phyloP scores from a whole-genome alignment of 768 basidiomycete genomes.

The Rhizopogon salebrosus region DNA sequence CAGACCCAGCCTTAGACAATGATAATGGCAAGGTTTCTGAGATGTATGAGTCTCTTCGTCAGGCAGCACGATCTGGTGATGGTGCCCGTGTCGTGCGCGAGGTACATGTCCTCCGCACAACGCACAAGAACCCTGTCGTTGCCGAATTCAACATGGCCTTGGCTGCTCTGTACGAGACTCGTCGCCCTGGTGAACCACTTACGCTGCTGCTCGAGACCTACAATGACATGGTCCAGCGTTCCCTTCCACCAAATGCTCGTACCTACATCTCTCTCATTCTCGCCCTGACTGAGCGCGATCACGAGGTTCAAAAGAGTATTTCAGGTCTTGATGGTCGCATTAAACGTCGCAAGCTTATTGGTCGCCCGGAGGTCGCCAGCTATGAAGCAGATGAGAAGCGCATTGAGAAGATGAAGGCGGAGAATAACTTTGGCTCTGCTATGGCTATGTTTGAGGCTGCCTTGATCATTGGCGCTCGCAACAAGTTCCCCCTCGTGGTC shows the following conservation, averaged over 20 bases:
- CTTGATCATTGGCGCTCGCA: slow-evolving; percentile 25
- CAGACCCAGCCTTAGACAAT: slow-evolving; percentile 15
- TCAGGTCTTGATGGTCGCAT: slow-evolving; percentile 36
- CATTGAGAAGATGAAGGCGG: slow-evolving; percentile 43
- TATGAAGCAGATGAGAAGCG: slow-evolving; percentile 24
- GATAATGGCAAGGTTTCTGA: slow-evolving; percentile 1
- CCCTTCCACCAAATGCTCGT: slow-evolving; percentile 52
- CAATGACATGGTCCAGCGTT: slow-evolving; percentile 59
- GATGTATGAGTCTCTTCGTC: slow-evolving; percentile 15
- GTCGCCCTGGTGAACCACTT: slow-evolving; percentile 49
- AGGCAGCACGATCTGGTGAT: slow-evolving; percentile 22
- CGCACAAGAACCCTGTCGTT: slow-evolving; percentile 30
- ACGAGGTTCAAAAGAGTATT: slow-evolving; percentile 50
- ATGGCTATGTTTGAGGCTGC: slow-evolving; percentile 69
- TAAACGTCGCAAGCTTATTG: slow-evolving; percentile 29
- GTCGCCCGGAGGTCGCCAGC: slow-evolving; percentile 15
- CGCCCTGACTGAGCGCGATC: slow-evolving; percentile 62
- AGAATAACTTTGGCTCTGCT: slow-evolving; percentile 69
- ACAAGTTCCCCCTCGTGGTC: slow-evolving; percentile 28
- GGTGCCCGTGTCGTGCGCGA: slow-evolving; percentile 27
- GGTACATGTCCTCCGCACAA: slow-evolving; percentile 9
- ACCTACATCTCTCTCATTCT: slow-evolving; percentile 63
- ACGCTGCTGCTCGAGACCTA: slow-evolving; percentile 60
- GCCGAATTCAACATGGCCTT: slow-evolving; percentile 63
- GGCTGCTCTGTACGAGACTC: slow-evolving; percentile 42